Evolutionary conservation across 768 basidiomycete genomes (phyloP), one percentile per base, ranked within the genome.

Genomic region (Solioccasus polychromus): DNA sequence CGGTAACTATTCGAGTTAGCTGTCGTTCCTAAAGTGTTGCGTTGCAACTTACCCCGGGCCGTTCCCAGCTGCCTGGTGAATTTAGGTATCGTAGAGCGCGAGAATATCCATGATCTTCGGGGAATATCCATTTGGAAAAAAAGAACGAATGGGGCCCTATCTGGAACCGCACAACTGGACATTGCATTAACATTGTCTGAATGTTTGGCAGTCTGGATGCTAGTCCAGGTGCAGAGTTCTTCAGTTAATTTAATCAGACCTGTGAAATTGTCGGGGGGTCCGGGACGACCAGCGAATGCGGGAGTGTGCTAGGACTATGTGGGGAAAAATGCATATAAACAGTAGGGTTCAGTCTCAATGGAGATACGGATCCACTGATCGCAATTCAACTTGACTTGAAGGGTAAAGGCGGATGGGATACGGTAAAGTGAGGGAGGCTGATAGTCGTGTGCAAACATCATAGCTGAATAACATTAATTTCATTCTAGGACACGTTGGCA

Each of bases 401-500:
- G 38, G 39, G 47, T 37, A 34, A 39, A 26, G 34, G 37, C 23
- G 35, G 54, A 54, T 31, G 31, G 42, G 35, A n/a, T 34, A 35
- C 35, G 40, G 35, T 8, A 17, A 40, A 23, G 20, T 37, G 28
- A 35, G 40, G 5, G 37, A 36, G 43, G 30, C 17, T 43, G 44
- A 43, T 40, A 23, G 24, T 30, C 22, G 32, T 17, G 34, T 29
- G 35, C 37, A 46, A 50, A 39, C 32, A 45, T 35, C 22, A 29
- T 26, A 41, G 46, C 36, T 37, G 48, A 39, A 45, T 26, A 37
- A 42, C 36, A 26, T 34, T 48, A 17, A 12, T 29, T 20, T 35
- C 40, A 50, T 42, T 51, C 50, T 68, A 66, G 30, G 48, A 12
- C 23, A 63, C 54, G 46, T 64, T 59, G 34, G 70, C 71, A 37